Base-by-base conservation (phyloP, 176 grass and related monocot species). In the Dactylis glomerata region DNA sequence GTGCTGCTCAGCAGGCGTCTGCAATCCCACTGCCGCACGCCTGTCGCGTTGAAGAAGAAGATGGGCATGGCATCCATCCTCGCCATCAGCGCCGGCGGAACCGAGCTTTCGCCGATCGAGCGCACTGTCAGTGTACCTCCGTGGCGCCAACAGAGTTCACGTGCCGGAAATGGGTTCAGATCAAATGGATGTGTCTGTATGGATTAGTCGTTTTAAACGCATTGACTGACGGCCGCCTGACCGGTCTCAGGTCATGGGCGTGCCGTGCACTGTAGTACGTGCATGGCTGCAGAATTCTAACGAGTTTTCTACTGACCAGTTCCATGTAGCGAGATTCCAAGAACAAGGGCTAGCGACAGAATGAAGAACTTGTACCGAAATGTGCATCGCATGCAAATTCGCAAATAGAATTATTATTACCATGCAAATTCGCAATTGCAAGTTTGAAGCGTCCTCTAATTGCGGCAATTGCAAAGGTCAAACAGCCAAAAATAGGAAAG, bases 51-150 rank as follows among this genome's bases (percentile, higher is more conserved):
- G 67, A 67, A 73, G 38, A 52, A n/a, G n/a, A n/a, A n/a, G n/a
- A n/a, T n/a, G 11, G 22, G 16, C 17, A 42, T 58, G 52, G 80
- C 80, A 13, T 31, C 50, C 40, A 11, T 46, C 63, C 24, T 57
- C 65, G 45, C 82, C 82, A 84, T 49, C 82, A 46, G 76, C 82
- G 54, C 46, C 76, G 27, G 33, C 46, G 68, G 22, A 68, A 57
- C 68, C 76, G 33, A 74, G 81, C 42, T 65, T 20, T 34, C 65
- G 33, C 55, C 65, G 40, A 41, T 41, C 40, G 17, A 45, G 61
- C 31, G 10, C 49, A 7, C 36, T 65, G 77, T 45, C 32, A 17
- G 75, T 56, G 45, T 20, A 50, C 42, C 40, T 40, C 42, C 31
- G 33, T 55, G 59, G 28, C 80, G 17, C 50, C 73, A 1, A 1